These are phyloP conservation scores for Gynochthodes officinalis DNA, from an alignment of 257 asterid species.

Conservation along the genomic window DNA sequence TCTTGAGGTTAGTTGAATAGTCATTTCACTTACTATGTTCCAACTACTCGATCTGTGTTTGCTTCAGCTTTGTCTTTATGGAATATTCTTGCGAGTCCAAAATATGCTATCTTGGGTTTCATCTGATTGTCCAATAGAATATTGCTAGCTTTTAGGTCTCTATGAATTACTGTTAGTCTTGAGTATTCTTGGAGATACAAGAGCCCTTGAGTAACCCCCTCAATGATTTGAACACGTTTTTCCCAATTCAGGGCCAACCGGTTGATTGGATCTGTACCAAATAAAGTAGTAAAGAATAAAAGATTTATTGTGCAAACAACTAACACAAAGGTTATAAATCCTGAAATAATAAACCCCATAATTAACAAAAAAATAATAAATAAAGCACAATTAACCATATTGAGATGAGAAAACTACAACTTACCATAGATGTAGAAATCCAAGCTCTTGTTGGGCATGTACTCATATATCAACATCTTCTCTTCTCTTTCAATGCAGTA, in stretches of 20 bases:
- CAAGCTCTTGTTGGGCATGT: conserved; percentile 28
- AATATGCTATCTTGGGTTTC: conserved; percentile 38
- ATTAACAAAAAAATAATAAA: not conserved
- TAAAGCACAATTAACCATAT: not conserved
- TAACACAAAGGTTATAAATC: not conserved
- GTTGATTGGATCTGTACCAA: conserved; percentile 27
- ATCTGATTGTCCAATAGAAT: conserved; percentile 28
- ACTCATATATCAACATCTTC: conserved; percentile 24
- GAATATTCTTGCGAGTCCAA: conserved; percentile 35
- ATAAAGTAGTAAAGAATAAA: not conserved
- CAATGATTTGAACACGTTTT: conserved; percentile 29
- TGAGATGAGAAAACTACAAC: not conserved
- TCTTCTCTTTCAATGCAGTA: conserved; percentile 25
- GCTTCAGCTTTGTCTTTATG: conserved; percentile 31
- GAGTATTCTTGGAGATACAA: conserved; percentile 45
- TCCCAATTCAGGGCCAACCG: conserved; percentile 28
- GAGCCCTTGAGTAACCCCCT: conserved; percentile 46
- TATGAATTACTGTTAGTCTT: conserved; percentile 34
- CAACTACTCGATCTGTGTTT: conserved; percentile 33
- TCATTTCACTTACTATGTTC: conserved; percentile 34
- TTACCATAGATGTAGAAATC: conserved; percentile 22
- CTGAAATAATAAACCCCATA: no score
- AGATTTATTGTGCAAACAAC: not conserved
- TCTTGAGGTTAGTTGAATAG: not conserved
- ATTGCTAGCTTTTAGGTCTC: conserved; percentile 41